Evolutionary conservation across 345 rosid genomes (phyloP).

Genomic region (Clausena lansium): DNA sequence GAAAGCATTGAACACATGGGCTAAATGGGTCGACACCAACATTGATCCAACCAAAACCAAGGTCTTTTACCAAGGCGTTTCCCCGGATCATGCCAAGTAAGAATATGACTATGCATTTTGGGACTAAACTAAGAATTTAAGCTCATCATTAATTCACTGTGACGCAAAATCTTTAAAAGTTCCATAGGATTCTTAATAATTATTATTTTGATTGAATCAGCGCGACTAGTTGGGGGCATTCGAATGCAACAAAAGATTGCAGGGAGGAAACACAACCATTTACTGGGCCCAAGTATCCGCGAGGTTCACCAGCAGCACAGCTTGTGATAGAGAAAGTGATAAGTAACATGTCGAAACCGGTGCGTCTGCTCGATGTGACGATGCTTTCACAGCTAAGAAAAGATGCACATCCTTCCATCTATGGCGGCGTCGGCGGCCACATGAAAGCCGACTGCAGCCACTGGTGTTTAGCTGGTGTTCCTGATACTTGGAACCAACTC

Average conservation of each 20-base stretch:
- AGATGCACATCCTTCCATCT: conserved; percentile 61
- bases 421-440: conserved; percentile 43
- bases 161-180: too few relatives aligned
- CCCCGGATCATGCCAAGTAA: conserved; percentile 59
- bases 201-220: conserved; percentile 23
- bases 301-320: conserved; percentile 49
- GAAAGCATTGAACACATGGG: conserved; percentile 71
- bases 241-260: conserved; percentile 31
- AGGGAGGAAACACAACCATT: conserved; percentile 39
- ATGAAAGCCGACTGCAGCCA: conserved; percentile 52
- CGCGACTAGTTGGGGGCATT: conserved; percentile 53
- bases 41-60: conserved; percentile 45
- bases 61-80: conserved; percentile 70
- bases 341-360: conserved; percentile 28
- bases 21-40: conserved; percentile 50
- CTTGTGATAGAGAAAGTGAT: conserved; percentile 38
- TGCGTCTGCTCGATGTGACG: conserved; percentile 40
- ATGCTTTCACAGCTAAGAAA: conserved; percentile 45
- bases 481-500: conserved; percentile 41
- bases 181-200: too few relatives aligned
- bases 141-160: too few relatives aligned
- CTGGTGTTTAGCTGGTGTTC: conserved; percentile 67
- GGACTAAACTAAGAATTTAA: too few relatives aligned
- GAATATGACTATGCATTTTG: background rate
- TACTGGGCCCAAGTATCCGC: conserved; percentile 30